Base-by-base conservation (phyloP, 2,329 filamentous ascomycete species). In the Ceratocystis lukuohia region DNA sequence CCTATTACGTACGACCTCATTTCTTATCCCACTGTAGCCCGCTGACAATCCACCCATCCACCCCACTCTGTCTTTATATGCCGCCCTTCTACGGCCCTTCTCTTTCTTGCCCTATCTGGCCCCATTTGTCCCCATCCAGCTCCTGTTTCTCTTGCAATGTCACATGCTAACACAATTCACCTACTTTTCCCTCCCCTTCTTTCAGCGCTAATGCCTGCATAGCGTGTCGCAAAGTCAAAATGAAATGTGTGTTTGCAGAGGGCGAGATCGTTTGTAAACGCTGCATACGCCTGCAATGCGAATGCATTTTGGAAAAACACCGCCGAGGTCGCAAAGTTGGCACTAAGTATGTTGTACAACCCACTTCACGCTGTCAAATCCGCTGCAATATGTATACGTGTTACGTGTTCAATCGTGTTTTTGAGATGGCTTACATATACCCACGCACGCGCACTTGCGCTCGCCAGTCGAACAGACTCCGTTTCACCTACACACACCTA, bases 291-390 rank as follows among this genome's bases (percentile, higher is more conserved):
- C 76, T 77, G 65, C 74, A 74, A 1, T 67, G 77, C 4, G 71
- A 74, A 5, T 78, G 75, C 66, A 70, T 75, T 5, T 76, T 75
- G 66, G 73, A 74, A 65, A 71, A 75, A 62, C 76, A 78, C 69
- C 74, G 74, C 5, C 74, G 76, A 25, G 76, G 76, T 8, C 72
- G 76, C 12, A 77, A 76, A 66, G 73, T 72, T 0, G 75, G 74
- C 0, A 73, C 75, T 41, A 74, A 71, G 74, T 76, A 68, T 65
- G 68, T 62, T 33, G 53, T 22, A 30, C 30, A 30, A 28, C 22
- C n/a, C 48, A 50, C n/a, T 41, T 12, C 37, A 41, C 37, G 37
- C 48, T 53, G 22, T 53, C 48, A 53, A 53, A 12, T 20, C 15
- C 1, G 4, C 48, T 53, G 48, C 22, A 53, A 53, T 22, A 57